Evolutionary conservation across 2,329 filamentous ascomycete species (phyloP).

Genomic region (Neofusicoccum cordaticola): DNA sequence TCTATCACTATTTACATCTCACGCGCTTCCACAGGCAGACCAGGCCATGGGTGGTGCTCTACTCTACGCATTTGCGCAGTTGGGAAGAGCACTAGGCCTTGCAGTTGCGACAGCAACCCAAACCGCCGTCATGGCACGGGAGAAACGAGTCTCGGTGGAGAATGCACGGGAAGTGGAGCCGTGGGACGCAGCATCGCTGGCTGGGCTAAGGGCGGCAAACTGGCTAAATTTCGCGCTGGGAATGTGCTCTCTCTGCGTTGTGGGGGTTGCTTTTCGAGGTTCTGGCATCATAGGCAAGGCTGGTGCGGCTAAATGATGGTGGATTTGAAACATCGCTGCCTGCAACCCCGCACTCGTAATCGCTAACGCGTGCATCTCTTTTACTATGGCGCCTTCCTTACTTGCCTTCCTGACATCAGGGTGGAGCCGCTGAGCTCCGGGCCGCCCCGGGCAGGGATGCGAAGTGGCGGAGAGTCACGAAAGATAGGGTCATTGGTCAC

Average conservation of each 20-base stretch:
- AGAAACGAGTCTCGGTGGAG: slow-evolving; percentile 34
- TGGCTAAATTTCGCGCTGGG: slow-evolving; percentile 6
- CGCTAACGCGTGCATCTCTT: too few relatives aligned
- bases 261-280: slow-evolving; percentile 24
- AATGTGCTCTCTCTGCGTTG: neutral
- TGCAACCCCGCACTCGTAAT: too few relatives aligned
- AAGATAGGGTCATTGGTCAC: too few relatives aligned
- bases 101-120: slow-evolving; percentile 63
- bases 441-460: too few relatives aligned
- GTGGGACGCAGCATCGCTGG: slow-evolving; percentile 24
- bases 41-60: slow-evolving; percentile 65
- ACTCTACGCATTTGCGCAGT: slow-evolving; percentile 61
- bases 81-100: slow-evolving; percentile 61
- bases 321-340: too few relatives aligned
- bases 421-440: too few relatives aligned
- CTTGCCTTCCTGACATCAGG: too few relatives aligned
- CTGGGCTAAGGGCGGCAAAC: slow-evolving; percentile 24
- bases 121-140: slow-evolving; percentile 55
- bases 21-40: slow-evolving; percentile 57
- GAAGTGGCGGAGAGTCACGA: too few relatives aligned
- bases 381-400: too few relatives aligned
- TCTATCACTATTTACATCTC: slow-evolving; percentile 63
- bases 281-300: slow-evolving; percentile 25
- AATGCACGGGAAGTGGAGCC: slow-evolving; percentile 15
- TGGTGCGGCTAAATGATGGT: too few relatives aligned